Conservation (phyloP, 2,329 filamentous ascomycete species). For the Lecanicillium sp. region DNA sequence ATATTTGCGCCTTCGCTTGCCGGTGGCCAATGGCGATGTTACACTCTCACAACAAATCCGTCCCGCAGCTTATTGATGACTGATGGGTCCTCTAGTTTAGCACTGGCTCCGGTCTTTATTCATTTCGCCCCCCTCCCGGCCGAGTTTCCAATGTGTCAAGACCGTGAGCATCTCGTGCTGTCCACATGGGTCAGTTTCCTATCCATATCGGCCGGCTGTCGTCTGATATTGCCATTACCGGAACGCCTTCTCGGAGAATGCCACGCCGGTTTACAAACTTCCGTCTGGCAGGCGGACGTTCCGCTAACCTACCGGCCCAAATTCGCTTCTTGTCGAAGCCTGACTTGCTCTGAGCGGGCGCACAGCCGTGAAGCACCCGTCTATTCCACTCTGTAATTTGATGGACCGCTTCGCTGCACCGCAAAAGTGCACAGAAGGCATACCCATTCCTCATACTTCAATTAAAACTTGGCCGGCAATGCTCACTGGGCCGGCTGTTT, state of each 20-base stretch:
- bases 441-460: no score
- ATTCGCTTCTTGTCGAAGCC: background rate
- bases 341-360: background rate
- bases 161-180: no score
- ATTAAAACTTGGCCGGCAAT: no score
- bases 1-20: no score
- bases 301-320: background rate
- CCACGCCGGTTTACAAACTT: background rate
- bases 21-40: background rate
- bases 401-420: no score
- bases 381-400: no score
- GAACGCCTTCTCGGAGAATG: background rate
- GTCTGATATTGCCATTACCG: conserved; percentile 3
- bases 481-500: no score
- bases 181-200: no score
- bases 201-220: background rate
- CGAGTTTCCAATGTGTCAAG: no score
- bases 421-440: no score
- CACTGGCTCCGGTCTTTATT: background rate
- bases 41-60: no score
- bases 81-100: background rate
- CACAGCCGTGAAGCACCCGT: background rate
- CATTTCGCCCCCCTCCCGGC: conserved; percentile 2
- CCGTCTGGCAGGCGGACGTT: background rate
- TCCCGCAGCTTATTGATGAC: background rate